Evolutionary conservation across 176 grass and related monocot species (phyloP).

Genomic region (Carex cristatella): DNA sequence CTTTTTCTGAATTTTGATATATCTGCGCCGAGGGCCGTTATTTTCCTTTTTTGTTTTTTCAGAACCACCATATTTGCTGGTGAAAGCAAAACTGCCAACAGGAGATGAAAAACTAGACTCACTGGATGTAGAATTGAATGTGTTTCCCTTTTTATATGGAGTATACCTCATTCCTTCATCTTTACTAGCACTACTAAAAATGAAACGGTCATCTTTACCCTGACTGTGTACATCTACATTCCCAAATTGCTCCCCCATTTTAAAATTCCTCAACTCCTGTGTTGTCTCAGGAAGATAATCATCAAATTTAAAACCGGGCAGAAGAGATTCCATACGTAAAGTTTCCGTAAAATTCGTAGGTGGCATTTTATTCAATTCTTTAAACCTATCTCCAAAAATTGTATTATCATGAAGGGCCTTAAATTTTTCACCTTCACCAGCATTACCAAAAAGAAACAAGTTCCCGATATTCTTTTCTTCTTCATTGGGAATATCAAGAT

Average conservation of each 20-base stretch:
- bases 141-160: not conserved
- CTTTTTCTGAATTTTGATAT: conserved; percentile 3
- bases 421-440: not conserved
- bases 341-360: not conserved
- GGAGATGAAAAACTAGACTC: not conserved
- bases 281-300: not conserved
- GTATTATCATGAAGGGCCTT: not conserved
- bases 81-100: conserved; percentile 11
- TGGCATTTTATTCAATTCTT: not conserved
- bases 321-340: not conserved
- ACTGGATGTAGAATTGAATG: not conserved
- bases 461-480: not conserved
- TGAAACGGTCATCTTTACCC: not conserved
- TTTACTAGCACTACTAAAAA: not conserved
- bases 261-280: not conserved
- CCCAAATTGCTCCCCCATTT: not conserved
- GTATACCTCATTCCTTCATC: not conserved
- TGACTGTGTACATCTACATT: not conserved
- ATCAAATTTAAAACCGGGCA: not conserved
- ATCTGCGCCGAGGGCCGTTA: not conserved
- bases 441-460: not conserved
- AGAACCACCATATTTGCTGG: conserved; percentile 3
- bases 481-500: not conserved
- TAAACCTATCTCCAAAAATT: not conserved
- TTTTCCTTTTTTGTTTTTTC: not conserved